A percentile compares a stretch with the other conserved stretches of the same genome.
These are phyloP conservation scores for Paulownia fortunei DNA, from an alignment of 257 asterid species.

Conservation along the genomic window DNA sequence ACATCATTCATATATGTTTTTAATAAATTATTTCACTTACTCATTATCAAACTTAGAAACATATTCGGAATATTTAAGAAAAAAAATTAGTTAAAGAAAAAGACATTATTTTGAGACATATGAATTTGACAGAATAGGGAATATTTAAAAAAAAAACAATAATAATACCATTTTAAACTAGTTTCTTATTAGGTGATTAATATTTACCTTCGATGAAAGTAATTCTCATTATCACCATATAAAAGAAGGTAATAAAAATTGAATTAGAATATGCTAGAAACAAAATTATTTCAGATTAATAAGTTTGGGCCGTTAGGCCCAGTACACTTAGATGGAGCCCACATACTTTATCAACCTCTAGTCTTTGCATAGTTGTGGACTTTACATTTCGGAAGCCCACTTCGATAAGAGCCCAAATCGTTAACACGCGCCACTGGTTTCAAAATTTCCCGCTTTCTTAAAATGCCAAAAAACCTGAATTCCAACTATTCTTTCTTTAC, in stretches of 20 bases:
- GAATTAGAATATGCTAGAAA: not conserved
- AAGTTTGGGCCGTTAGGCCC: not conserved
- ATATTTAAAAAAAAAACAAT: no score
- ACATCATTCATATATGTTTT: no score
- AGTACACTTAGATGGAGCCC: not conserved
- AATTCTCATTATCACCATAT: not conserved
- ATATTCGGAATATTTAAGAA: no score
- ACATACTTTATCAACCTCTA: not conserved
- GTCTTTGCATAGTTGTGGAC: no score
- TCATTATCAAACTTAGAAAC: no score
- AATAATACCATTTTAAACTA: no score
- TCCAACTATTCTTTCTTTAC: not conserved
- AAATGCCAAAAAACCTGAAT: not conserved
- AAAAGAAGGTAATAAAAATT: not conserved
- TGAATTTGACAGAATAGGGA: no score
- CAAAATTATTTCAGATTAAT: not conserved
- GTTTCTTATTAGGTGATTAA: no score
- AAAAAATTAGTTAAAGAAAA: no score
- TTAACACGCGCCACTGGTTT: constrained; percentile 33
- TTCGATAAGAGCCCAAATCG: not conserved
- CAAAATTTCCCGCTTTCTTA: constrained; percentile 43
- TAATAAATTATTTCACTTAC: no score
- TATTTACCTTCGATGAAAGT: no score
- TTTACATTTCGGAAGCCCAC: not conserved
- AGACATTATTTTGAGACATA: no score